Percentiles rank a stretch among this genome's conserved stretches.
Conservation (phyloP, 208 protist genomes). For the Crithidia sp. region DNA sequence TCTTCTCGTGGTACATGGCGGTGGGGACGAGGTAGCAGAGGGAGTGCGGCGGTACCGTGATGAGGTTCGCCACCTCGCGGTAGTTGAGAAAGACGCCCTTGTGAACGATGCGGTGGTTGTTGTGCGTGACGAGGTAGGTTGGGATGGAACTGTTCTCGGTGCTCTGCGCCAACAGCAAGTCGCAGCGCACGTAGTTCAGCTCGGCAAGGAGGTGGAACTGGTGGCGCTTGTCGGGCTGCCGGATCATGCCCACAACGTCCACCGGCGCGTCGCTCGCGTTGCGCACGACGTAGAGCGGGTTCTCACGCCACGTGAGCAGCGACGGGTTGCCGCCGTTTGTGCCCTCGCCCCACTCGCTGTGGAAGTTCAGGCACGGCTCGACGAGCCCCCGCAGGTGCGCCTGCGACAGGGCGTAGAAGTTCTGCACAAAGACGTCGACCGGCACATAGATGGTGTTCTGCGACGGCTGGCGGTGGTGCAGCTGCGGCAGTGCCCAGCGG, state of each 20-base stretch:
- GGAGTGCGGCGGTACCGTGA: constrained; percentile 59
- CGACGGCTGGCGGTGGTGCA: constrained; percentile 23
- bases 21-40: constrained; percentile 78
- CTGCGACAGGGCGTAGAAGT: constrained; percentile 53
- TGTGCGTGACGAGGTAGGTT: constrained; percentile 79
- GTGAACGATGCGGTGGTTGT: constrained; percentile 78
- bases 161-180: constrained; percentile 59
- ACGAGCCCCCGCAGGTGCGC: constrained; percentile 42
- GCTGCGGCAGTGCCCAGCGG: constrained; percentile 45
- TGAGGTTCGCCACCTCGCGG: constrained; percentile 63
- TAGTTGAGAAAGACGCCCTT: constrained; percentile 67
- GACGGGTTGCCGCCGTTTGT: constrained; percentile 78
- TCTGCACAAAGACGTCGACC: constrained; percentile 47
- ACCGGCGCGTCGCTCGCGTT: constrained; percentile 47
- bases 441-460: constrained; percentile 63
- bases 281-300: constrained; percentile 68
- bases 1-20: constrained; percentile 71
- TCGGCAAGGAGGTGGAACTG: constrained; percentile 60
- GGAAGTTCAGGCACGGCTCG: constrained; percentile 58
- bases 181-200: constrained; percentile 69
- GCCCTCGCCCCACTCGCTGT: constrained; percentile 73
- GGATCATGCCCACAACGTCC: constrained; percentile 68
- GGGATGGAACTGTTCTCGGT: constrained; percentile 41
- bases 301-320: constrained; percentile 69
- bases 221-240: constrained; percentile 78